phyloP scores from a whole-genome alignment of 495 filamentous ascomycete species.

The Parachaetomium inaequale region DNA sequence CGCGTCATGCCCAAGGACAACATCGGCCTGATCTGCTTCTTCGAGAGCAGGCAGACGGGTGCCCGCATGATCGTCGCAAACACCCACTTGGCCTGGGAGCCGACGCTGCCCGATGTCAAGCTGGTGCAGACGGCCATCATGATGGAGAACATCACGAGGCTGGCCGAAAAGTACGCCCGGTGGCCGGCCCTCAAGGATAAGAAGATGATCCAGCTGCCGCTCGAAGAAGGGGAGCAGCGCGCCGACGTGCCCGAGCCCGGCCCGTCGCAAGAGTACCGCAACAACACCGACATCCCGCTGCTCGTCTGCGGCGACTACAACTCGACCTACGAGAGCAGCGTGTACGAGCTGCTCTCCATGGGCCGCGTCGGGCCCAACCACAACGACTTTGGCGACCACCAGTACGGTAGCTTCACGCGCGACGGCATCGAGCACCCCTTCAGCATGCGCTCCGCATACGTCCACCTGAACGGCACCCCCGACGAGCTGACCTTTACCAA shows the following conservation, averaged over 20 bases:
- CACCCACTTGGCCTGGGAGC: conserved; percentile 93
- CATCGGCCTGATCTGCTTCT: conserved; percentile 82
- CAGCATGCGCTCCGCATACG: conserved; percentile 84
- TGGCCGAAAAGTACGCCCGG: conserved; percentile 77
- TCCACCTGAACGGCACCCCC: conserved; percentile 56
- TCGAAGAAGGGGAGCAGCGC: conserved; percentile 38
- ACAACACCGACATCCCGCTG: conserved; percentile 81
- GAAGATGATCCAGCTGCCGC: conserved; percentile 61
- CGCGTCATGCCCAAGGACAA: conserved; percentile 97
- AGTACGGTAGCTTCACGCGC: conserved; percentile 86
- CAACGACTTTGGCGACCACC: conserved; percentile 63
- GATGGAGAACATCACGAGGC: conserved; percentile 80
- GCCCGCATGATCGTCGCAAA: conserved; percentile 88
- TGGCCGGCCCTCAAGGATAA: conserved; percentile 76
- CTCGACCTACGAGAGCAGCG: conserved; percentile 74
- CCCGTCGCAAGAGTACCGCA: conserved; percentile 67
- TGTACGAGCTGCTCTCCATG: conserved; percentile 80
- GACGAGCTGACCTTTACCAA: conserved; percentile 76
- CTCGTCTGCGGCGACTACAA: conserved; percentile 96
- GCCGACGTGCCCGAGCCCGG: conserved; percentile 46
- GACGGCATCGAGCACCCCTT: conserved; percentile 94
- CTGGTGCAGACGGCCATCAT: conserved; percentile 89
- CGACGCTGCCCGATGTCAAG: conserved; percentile 85
- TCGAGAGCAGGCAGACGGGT: conserved; percentile 86
- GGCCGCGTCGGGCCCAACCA: conserved; percentile 71